Percentiles rank a stretch among this genome's conserved stretches.
Evolutionary conservation across 352 stramenopile genomes (phyloP).

Genomic region (Pythium brachiatum): DNA sequence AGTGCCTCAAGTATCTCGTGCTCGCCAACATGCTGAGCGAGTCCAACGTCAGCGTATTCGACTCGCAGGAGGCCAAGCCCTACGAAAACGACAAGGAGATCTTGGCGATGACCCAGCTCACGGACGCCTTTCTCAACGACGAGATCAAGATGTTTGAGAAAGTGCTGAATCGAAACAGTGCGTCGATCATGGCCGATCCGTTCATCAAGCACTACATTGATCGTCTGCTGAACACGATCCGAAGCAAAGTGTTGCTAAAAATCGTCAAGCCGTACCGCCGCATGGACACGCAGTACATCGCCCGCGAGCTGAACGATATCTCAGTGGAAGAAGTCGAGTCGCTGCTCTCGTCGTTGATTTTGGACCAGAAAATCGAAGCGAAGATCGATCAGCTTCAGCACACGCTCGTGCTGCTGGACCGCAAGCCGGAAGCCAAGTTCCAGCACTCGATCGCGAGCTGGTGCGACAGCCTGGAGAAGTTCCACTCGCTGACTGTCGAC

Average conservation of each 20-base stretch:
- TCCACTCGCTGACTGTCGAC: conserved; percentile 63
- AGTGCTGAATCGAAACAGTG: conserved; percentile 84
- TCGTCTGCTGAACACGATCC: conserved; percentile 92
- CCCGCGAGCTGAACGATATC: conserved; percentile 92
- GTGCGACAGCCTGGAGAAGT: conserved; percentile 72
- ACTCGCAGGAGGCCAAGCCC: conserved; percentile 90
- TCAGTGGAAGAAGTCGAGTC: conserved; percentile 89
- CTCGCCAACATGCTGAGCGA: conserved; percentile 95
- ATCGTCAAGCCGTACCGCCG: conserved; percentile 93
- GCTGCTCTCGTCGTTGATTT: conserved; percentile 89
- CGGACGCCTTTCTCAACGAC: conserved; percentile 93
- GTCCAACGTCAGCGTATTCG: conserved; percentile 94
- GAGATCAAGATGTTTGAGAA: conserved; percentile 95
- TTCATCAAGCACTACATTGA: conserved; percentile 96
- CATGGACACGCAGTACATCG: conserved; percentile 92
- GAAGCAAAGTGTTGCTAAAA: conserved; percentile 93
- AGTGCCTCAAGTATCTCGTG: conserved; percentile 95
- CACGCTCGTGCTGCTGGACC: conserved; percentile 68
- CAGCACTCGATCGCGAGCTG: conserved; percentile 57
- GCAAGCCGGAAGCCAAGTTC: conserved; percentile 69
- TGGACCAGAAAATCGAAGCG: conserved; percentile 91
- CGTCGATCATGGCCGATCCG: conserved; percentile 92
- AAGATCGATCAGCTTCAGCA: conserved; percentile 91
- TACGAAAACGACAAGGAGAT: conserved; percentile 96
- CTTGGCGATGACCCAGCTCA: conserved; percentile 94